These are phyloP conservation scores for Syzygium aromaticum DNA, from an alignment of 345 rosid species.

Conservation along the genomic window DNA sequence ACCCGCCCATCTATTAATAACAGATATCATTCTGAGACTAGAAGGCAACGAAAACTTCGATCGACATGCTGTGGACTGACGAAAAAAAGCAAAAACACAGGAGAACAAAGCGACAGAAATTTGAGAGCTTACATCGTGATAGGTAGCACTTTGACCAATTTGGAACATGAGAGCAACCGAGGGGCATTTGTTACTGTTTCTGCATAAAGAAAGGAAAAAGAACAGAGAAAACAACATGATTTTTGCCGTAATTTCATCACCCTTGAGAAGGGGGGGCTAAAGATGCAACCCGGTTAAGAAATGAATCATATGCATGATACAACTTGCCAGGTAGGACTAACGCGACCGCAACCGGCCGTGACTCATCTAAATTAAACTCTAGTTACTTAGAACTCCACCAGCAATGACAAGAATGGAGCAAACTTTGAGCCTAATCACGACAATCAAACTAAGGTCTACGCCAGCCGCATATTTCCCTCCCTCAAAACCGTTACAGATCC, in stretches of 20 bases:
- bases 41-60: background rate
- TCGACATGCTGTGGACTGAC: background rate
- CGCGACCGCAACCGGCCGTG: background rate
- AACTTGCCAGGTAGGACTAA: background rate
- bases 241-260: background rate
- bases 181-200: slow-evolving; percentile 68
- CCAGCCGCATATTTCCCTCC: background rate
- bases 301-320: background rate
- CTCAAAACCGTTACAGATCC: background rate
- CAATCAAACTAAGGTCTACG: background rate
- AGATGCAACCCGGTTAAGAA: background rate
- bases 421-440: background rate
- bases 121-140: slow-evolving; percentile 54
- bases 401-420: background rate
- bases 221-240: background rate
- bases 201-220: slow-evolving; percentile 23
- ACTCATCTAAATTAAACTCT: background rate
- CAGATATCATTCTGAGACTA: background rate
- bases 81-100: background rate
- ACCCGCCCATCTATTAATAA: slow-evolving; percentile 80
- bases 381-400: background rate
- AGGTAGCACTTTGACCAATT: slow-evolving; percentile 78
- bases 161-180: slow-evolving; percentile 94
- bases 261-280: background rate
- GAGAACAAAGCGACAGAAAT: background rate